Base-by-base conservation (phyloP, 805 yeast genomes). In the Brettanomyces bruxellensis region DNA sequence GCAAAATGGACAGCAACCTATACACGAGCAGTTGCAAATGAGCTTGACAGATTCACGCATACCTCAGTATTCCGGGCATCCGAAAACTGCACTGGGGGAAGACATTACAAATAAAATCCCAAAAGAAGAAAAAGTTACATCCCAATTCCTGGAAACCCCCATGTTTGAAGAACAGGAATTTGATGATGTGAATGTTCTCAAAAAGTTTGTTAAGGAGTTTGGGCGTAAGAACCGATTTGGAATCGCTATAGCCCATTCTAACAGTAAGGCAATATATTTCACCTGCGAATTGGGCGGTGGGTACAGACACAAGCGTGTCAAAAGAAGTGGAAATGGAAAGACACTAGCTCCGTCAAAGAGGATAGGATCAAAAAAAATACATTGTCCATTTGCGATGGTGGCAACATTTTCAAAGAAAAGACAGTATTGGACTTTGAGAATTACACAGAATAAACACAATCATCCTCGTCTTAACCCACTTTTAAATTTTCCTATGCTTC, bases 321-420 rank as follows among this genome's bases (percentile, higher is more conserved):
- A 52, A 22, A 51, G 49, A 39, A n/a, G 13, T 35, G 51, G 32
- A 24, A 34, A 24, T 34, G 34, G 30, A 25, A 37, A 43, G 25
- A 24, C 22, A 18, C 25, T n/a, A 14, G n/a, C 22, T 34, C 37
- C 18, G 25, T 40, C 53, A 6, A 62, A 62, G 49, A 58, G 55
- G 40, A 54, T 59, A 41, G 66, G 65, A 3, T 71, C 79, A 11
- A 76, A 76, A 55, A 76, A 76, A 55, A 70, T 75, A 48, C 70
- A 69, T 52, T 76, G 82, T 59, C 81, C 80, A 24, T 76, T 75
- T 58, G 66, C 78, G n/a, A 75, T 76, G 77, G 75, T 78, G 38
- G 81, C 82, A 28, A 68, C 70, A 54, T 75, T 60, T 55, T 72
- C 76, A 28, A 76, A 76, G 54, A 66, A 70, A 42, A 71, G 68